A percentile compares a stretch with the other conserved stretches of the same genome.
Evolutionary conservation across 805 yeast genomes (phyloP).

Genomic region (Sugiyamaella valdiviana): DNA sequence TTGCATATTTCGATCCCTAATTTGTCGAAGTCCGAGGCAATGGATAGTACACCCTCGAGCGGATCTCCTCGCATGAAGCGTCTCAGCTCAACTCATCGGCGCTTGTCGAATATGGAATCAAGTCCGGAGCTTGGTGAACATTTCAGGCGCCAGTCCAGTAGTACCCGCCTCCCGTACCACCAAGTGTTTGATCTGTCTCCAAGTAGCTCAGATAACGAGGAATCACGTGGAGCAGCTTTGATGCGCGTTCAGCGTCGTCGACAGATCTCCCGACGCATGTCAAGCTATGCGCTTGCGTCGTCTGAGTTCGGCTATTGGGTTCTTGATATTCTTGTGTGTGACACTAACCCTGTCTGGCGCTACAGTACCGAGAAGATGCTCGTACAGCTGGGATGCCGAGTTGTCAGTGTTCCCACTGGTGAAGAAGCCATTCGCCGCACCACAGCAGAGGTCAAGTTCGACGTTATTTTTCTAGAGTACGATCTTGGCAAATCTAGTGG

Average conservation of each 20-base stretch:
- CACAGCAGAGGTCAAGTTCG: conserved; percentile 78
- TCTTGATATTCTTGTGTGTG: conserved; percentile 73
- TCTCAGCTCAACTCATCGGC: conserved; percentile 7
- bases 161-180: conserved; percentile 5
- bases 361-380: conserved; percentile 58
- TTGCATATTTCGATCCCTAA: conserved; percentile 27
- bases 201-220: conserved; percentile 63
- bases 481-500: conserved; percentile 62
- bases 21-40: neutral
- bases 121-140: conserved; percentile 23
- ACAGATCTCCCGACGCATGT: conserved; percentile 41
- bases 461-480: conserved; percentile 71
- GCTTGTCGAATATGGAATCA: conserved; percentile 20
- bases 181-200: conserved; percentile 34
- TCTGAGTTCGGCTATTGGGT: conserved; percentile 17
- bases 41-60: conserved; percentile 1
- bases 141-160: conserved; percentile 13
- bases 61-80: conserved; percentile 7
- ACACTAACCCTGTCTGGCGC: conserved; percentile 77
- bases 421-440: conserved; percentile 78
- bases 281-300: conserved; percentile 12
- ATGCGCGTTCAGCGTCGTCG: conserved; percentile 37
- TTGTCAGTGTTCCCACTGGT: conserved; percentile 68
- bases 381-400: conserved; percentile 69
- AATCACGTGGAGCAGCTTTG: conserved; percentile 43